phyloP scores from a whole-genome alignment of 2,329 filamentous ascomycete genomes.

The Calycina marina region DNA sequence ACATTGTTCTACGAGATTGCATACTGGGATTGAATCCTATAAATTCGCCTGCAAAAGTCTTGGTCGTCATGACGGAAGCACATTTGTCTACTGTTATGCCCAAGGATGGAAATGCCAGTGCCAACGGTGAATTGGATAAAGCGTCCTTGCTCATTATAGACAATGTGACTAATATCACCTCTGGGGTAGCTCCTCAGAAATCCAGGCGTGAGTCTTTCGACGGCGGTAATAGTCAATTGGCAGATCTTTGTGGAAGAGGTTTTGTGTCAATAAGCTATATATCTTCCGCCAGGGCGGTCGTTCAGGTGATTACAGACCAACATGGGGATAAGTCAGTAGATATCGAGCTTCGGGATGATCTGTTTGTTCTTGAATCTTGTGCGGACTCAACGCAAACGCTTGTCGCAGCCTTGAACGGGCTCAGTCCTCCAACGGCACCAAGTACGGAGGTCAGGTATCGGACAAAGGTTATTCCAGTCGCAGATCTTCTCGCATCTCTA shows the following conservation, averaged over 20 bases:
- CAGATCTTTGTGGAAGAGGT: slow-evolving; percentile 47
- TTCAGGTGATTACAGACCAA: slow-evolving; percentile 41
- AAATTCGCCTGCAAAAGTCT: slow-evolving; percentile 56
- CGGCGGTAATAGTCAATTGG: slow-evolving; percentile 31
- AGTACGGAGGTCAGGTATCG: slow-evolving; percentile 75
- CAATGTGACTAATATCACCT: slow-evolving; percentile 37
- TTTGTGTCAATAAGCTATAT: slow-evolving; percentile 81
- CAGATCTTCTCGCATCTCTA: slow-evolving; percentile 82
- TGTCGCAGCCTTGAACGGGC: slow-evolving; percentile 60
- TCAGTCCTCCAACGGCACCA: slow-evolving; percentile 72
- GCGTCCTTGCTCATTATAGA: slow-evolving; percentile 75
- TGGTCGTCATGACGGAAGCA: slow-evolving; percentile 67
- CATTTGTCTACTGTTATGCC: slow-evolving; percentile 55
- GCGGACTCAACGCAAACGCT: slow-evolving; percentile 94
- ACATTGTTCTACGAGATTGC: slow-evolving; percentile 68
- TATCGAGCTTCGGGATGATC: slow-evolving; percentile 69
- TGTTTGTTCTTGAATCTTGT: slow-evolving; percentile 86
- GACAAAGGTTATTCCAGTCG: slow-evolving; percentile 71
- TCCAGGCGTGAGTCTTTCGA: slow-evolving; percentile 18
- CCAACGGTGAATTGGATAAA: slow-evolving; percentile 57
- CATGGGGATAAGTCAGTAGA: slow-evolving; percentile 55
- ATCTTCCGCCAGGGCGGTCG: slow-evolving; percentile 58
- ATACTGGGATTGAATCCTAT: slow-evolving; percentile 75
- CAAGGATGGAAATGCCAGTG: slow-evolving; percentile 47
- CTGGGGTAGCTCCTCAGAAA: slow-evolving; percentile 5